Conservation (phyloP, 768 basidiomycete genomes). For the Leccinum truebloodii region DNA sequence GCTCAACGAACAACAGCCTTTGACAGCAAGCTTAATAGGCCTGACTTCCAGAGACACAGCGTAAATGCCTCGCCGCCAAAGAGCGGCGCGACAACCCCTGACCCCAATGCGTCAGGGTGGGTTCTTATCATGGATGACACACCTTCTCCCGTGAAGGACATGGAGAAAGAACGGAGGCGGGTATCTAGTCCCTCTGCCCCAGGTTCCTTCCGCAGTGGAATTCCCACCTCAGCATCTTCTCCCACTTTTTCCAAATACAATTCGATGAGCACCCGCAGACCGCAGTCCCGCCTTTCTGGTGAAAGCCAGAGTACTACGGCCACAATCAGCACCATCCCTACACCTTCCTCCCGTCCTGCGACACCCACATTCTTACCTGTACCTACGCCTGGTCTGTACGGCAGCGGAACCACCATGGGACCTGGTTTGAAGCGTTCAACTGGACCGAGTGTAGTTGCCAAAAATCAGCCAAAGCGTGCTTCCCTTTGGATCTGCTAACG, state of each 20-base stretch:
- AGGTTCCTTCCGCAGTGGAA: conserved; percentile 50
- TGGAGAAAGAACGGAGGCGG: conserved; percentile 57
- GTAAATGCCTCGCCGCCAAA: conserved; percentile 46
- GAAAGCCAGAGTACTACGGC: conserved; percentile 57
- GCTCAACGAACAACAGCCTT: conserved; percentile 18
- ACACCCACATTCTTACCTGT: conserved; percentile 80
- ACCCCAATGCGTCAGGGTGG: conserved; percentile 75
- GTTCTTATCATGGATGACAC: conserved; percentile 90
- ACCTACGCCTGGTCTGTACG: conserved; percentile 53
- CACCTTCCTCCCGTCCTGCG: conserved; percentile 67
- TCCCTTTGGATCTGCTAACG: conserved; percentile 53
- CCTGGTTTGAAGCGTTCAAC: conserved; percentile 61
- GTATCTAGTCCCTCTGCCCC: conserved; percentile 63
- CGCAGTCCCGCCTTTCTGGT: conserved; percentile 72
- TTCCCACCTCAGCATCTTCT: conserved; percentile 47
- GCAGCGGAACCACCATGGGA: conserved; percentile 36
- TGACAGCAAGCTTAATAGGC: conserved; percentile 26
- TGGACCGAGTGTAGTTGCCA: conserved; percentile 44
- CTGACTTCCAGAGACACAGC: conserved; percentile 42
- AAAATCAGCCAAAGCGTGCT: conserved; percentile 54
- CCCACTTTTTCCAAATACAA: conserved; percentile 46
- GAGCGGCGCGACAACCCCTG: conserved; percentile 39
- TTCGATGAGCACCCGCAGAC: conserved; percentile 54
- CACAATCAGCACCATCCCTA: conserved; percentile 60
- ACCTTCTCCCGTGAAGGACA: conserved; percentile 63